Conservation (phyloP, 257 asterid genomes). For the Forsythia viridissima region DNA sequence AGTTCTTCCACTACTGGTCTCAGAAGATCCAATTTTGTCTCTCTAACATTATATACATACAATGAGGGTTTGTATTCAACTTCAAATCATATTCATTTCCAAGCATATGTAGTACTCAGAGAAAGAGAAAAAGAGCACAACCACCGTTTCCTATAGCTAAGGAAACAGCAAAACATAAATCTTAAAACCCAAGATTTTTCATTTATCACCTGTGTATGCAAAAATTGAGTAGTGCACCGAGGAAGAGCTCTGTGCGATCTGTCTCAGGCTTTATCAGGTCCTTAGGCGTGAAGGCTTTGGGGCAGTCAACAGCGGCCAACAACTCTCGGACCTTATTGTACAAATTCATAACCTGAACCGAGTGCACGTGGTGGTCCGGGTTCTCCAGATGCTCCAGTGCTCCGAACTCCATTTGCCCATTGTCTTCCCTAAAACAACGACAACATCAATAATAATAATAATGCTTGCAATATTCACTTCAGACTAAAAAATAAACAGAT, state of each 20-base stretch:
- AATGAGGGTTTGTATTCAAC: constrained; percentile 1
- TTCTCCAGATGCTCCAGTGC: constrained; percentile 78
- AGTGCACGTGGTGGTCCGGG: constrained; percentile 70
- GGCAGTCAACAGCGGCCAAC: constrained; percentile 55
- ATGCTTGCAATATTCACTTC: background rate
- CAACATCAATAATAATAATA: background rate
- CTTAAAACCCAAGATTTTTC: background rate
- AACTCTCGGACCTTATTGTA: constrained; percentile 45
- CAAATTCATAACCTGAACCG: constrained; percentile 58
- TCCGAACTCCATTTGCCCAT: constrained; percentile 73
- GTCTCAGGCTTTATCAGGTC: constrained; percentile 83
- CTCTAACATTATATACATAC: constrained; percentile 31
- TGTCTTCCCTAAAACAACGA: constrained; percentile 56
- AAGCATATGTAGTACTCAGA: background rate
- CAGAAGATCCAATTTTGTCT: constrained; percentile 46
- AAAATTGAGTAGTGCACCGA: constrained; percentile 79
- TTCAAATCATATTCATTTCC: background rate
- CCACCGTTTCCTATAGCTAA: background rate
- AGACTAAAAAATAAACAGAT: background rate
- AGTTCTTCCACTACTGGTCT: constrained; percentile 56
- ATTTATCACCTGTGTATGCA: constrained; percentile 56
- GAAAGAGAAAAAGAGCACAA: background rate
- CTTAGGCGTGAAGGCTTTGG: constrained; percentile 53
- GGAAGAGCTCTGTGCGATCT: constrained; percentile 68
- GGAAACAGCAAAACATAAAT: background rate